A percentile compares a stretch with the other conserved stretches of the same genome.
Conservation (phyloP, 2,329 filamentous ascomycete species). For the Aspergillus alliaceus region DNA sequence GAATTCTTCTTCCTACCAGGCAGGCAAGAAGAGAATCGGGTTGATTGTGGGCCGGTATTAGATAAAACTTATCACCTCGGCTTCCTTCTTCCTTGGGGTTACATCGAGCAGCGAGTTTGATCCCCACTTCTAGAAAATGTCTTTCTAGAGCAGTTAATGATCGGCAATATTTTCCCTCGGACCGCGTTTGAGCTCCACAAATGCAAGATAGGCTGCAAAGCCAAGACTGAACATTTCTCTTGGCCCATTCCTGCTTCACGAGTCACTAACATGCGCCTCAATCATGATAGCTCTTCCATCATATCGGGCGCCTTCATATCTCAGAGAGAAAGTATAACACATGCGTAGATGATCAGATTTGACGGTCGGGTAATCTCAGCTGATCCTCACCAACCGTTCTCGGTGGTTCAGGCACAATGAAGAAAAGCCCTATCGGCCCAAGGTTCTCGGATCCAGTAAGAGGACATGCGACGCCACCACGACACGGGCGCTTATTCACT, state of each 20-base stretch:
- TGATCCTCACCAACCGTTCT: too few species aligned
- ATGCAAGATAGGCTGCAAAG: not conserved
- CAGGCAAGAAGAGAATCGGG: not conserved
- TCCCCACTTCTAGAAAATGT: not conserved
- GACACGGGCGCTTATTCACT: too few species aligned
- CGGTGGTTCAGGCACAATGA: not conserved
- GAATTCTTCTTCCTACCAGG: not conserved
- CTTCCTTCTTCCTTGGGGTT: not conserved
- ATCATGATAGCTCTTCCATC: too few species aligned
- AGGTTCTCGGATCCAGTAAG: not conserved
- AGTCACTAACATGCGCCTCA: too few species aligned
- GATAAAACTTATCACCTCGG: not conserved
- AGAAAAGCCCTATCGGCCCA: not conserved
- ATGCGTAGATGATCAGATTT: too few species aligned
- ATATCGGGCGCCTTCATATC: too few species aligned
- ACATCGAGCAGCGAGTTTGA: not conserved
- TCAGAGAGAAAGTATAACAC: too few species aligned
- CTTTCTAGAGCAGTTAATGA: not conserved
- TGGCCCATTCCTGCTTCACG: not conserved
- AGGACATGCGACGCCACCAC: not conserved
- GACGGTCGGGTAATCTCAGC: too few species aligned
- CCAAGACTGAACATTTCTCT: not conserved
- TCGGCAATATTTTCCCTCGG: not conserved
- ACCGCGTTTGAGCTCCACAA: not conserved
- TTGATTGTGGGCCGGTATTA: not conserved